These are phyloP conservation scores for Trichosanthes cucumerina DNA, from an alignment of 306 rosid genomes.

Conservation along the genomic window DNA sequence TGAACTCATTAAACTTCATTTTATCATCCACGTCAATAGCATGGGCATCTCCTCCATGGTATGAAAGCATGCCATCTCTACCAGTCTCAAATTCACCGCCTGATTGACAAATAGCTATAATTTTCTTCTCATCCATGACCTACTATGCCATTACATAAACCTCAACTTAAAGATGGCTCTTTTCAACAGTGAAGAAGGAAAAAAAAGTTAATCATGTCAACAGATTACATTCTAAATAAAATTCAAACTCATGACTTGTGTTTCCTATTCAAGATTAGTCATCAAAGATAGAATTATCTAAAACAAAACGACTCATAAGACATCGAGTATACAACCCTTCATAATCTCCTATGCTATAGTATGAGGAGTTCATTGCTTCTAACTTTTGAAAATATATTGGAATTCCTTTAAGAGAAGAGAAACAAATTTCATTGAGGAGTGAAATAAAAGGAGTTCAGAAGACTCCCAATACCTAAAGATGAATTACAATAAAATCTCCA, in stretches of 20 bases:
- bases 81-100: conserved; percentile 72
- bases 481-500: too few relatives aligned
- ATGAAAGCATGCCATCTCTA: conserved; percentile 60
- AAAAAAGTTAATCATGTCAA: neutral
- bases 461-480: neutral
- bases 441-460: neutral
- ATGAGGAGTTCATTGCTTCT: neutral
- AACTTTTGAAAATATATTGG: neutral
- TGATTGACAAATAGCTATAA: conserved; percentile 82
- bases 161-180: neutral
- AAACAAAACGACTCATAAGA: neutral
- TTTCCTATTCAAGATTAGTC: neutral
- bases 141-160: conserved; percentile 14
- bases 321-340: neutral
- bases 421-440: neutral
- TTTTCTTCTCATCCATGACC: conserved; percentile 61
- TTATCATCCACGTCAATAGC: conserved; percentile 80
- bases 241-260: neutral
- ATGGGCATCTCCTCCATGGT: conserved; percentile 79
- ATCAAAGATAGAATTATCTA: neutral
- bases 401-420: neutral
- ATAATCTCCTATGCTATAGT: neutral
- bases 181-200: neutral
- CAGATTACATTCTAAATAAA: neutral
- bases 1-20: conserved; percentile 58